Evolutionary conservation across 129 eudicot genomes (phyloP), one percentile per base, ranked within the genome.

Genomic region (Glebionis coronaria): DNA sequence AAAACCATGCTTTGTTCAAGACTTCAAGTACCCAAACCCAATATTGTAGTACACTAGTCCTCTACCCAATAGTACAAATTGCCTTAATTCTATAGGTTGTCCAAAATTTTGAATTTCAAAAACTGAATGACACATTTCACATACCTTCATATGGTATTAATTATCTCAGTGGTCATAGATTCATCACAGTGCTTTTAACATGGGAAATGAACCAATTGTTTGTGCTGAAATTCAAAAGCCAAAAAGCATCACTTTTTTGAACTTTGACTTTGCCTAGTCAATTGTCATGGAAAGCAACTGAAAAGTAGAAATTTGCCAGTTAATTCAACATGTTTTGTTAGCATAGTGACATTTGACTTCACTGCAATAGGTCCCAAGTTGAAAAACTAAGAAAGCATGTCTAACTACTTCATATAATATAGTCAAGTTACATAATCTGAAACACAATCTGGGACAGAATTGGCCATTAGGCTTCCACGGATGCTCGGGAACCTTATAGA

Each of bases 191-290:
- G 1, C n/a, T 44, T 21, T 23, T 27, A 54, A 38, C 27, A 20
- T 35, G 20, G 40, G 73, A 63, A 68, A 53, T 54, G 64, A 64
- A 16, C 25, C 55, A 69, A 3, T 42, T 23, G 19, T 25, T 38
- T 15, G 65, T 69, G 56, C 65, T 49, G 31, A 69, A 40, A 38
- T 56, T 18, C 61, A 69, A 69, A 69, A 60, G 64, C 44, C 45
- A 69, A 8, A 66, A 69, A 56, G 56, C 54, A 42, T 6, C 21
- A 56, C 29, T 69, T 55, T n/a, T 69, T 23, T 38, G 4, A 40
- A 68, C 44, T 56, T 56, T 69, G 73, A 69, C 73, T 56, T 69
- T 23, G 42, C 8, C 12, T 56, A 19, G 65, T 56, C 65, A 69
- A 56, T 56, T 20, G 11, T 9, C 10, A 23, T 56, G 11, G 45